These are phyloP conservation scores for Camptophora hylomeconis DNA, from an alignment of 2,329 filamentous ascomycete species.

Conservation along the genomic window DNA sequence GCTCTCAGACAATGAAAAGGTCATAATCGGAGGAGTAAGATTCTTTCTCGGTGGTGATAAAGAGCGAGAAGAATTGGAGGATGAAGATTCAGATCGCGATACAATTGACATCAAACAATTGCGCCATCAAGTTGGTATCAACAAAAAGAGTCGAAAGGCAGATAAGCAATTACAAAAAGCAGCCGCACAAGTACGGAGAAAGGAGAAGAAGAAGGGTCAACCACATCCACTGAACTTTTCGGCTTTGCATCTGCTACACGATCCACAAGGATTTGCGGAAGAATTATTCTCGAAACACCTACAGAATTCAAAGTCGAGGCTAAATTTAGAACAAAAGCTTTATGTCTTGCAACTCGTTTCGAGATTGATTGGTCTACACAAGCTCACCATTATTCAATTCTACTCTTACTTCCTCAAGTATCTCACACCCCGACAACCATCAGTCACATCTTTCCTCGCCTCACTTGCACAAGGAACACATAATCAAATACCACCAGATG, in stretches of 20 bases:
- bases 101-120: conserved; percentile 65
- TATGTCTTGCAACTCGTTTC: conserved; percentile 85
- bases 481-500: conserved; percentile 81
- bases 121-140: conserved; percentile 76
- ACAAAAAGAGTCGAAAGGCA: conserved; percentile 92
- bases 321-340: conserved; percentile 79
- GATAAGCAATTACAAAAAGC: conserved; percentile 68
- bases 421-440: conserved; percentile 75
- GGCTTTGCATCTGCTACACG: conserved; percentile 81
- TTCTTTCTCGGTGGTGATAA: conserved; percentile 97
- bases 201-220: conserved; percentile 76
- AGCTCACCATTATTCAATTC: conserved; percentile 74
- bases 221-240: conserved; percentile 91
- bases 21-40: conserved; percentile 70
- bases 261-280: conserved; percentile 89
- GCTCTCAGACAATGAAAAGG: conserved; percentile 83
- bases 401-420: conserved; percentile 97
- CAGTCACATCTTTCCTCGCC: conserved; percentile 84
- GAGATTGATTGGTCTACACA: conserved; percentile 80
- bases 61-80: conserved; percentile 83
- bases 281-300: conserved; percentile 81
- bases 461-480: conserved; percentile 87
- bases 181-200: conserved; percentile 64
- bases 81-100: conserved; percentile 76
- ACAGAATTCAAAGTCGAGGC: conserved; percentile 70